Evolutionary conservation across 2,329 filamentous ascomycete genomes (phyloP), one percentile per base, ranked within the genome.

Genomic region (Cucurbitaria berberidis): DNA sequence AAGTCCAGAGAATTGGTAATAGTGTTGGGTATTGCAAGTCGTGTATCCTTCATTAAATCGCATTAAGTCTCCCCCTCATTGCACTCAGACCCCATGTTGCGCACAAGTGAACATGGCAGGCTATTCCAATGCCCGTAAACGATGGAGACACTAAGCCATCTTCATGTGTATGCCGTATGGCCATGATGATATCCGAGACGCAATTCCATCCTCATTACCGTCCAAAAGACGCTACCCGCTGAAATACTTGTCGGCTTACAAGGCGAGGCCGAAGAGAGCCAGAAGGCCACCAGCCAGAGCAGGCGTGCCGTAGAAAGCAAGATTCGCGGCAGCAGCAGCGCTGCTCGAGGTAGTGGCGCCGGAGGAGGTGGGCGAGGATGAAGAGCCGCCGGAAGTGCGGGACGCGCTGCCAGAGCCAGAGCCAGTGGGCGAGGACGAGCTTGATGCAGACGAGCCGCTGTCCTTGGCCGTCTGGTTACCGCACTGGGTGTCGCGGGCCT

Each of bases 191-290:
- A 60, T 52, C 60, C 51, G 51, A 56, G 49, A 41, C 55, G 52
- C 47, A 57, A 34, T 45, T 48, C 58, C 61, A 48, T 69, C 54
- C 55, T 63, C 56, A 64, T 66, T 66, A 66, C 59, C 57, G 53
- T 55, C 59, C 50, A 53, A 58, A 53, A 62, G 64, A 66, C 64
- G 55, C 62, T 62, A 50, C 40, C 48, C 46, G n/a, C 39, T 46
- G 35, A 55, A 32, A 53, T 30, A 41, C n/a, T 39, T 46, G 29
- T 48, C 50, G 53, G 41, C 59, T 70, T 83, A 88, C 71, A 88
- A 73, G 57, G 84, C 76, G 57, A 86, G 70, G 58, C 83, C 84
- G 66, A 87, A 83, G 48, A 83, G 73, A 45, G 81, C 79, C 51
- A 84, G 74, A 57, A 86, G 73, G 65, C 81, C 81, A 54, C 80